Percentiles rank a stretch among this genome's conserved stretches.
Evolutionary conservation across 176 grass and related monocot species (phyloP).

Genomic region (Puccinellia tenuiflora): DNA sequence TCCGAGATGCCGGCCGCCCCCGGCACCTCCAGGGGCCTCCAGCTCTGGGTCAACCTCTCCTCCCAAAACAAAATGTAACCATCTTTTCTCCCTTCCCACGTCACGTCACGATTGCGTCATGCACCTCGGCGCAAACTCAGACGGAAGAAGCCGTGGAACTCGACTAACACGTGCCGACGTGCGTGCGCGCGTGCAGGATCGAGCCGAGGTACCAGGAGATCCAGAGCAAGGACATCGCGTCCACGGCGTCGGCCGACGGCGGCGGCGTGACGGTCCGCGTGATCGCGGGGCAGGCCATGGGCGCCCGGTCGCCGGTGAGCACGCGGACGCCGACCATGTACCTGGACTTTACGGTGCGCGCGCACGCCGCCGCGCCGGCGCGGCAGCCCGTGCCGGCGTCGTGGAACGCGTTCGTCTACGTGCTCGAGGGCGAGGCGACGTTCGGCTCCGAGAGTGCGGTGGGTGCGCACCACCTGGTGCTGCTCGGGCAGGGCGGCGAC

Average conservation of each 20-base stretch:
- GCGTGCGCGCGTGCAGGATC: slow-evolving; percentile 52
- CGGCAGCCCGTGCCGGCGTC: slow-evolving; percentile 47
- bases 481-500: slow-evolving; percentile 70
- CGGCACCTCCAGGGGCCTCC: slow-evolving; percentile 69
- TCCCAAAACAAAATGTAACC: slow-evolving; percentile 88
- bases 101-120: background rate
- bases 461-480: slow-evolving; percentile 60
- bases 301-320: slow-evolving; percentile 53
- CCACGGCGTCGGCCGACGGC: slow-evolving; percentile 22
- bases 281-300: slow-evolving; percentile 84
- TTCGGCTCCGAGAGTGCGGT: slow-evolving; percentile 46
- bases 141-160: background rate
- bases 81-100: background rate
- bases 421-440: slow-evolving; percentile 69
- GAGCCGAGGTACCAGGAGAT: slow-evolving; percentile 94
- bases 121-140: background rate
- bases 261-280: slow-evolving; percentile 79
- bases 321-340: slow-evolving; percentile 92
- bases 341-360: slow-evolving; percentile 83
- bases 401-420: slow-evolving; percentile 89
- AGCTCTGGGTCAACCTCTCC: slow-evolving; percentile 98
- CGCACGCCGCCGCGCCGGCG: slow-evolving; percentile 35
- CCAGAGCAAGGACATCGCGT: slow-evolving; percentile 78
- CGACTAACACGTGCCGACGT: background rate
- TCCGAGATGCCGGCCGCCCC: slow-evolving; percentile 84